These are phyloP conservation scores for Hypomyces perniciosus DNA, from an alignment of 2,329 filamentous ascomycete species.

Conservation along the genomic window DNA sequence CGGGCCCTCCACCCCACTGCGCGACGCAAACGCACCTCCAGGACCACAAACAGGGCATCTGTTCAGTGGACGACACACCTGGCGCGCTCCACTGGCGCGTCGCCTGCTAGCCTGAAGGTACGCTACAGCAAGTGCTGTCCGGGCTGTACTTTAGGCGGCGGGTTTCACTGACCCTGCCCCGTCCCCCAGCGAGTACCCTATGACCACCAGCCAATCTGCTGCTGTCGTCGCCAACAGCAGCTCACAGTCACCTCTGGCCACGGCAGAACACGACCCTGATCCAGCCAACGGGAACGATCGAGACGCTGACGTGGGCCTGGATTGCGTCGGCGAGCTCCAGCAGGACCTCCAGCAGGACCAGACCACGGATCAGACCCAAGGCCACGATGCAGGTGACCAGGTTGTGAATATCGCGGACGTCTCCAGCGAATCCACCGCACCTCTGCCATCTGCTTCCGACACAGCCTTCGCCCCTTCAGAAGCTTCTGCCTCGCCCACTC, in stretches of 20 bases:
- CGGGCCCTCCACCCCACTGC: neutral
- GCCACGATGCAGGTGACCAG: conserved; percentile 5
- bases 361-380: neutral
- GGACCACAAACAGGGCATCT: neutral
- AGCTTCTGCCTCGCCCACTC: neutral
- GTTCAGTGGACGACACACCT: conserved; percentile 9
- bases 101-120: conserved; percentile 5
- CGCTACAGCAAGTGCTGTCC: neutral
- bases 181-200: conserved; percentile 5
- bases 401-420: conserved; percentile 2
- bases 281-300: conserved; percentile 9
- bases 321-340: conserved; percentile 5
- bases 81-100: conserved; percentile 7
- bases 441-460: neutral
- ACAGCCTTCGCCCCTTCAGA: neutral
- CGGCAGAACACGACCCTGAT: conserved; percentile 8
- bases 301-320: conserved; percentile 8
- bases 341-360: neutral
- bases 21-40: conserved; percentile 2
- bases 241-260: conserved; percentile 1
- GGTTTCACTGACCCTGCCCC: conserved; percentile 5
- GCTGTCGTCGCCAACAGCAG: conserved; percentile 12
- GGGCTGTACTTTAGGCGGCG: neutral
- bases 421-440: conserved; percentile 2
- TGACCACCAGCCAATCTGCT: conserved; percentile 15